Evolutionary conservation across 257 asterid species (phyloP).

Genomic region (Galeopsis tetrahit): DNA sequence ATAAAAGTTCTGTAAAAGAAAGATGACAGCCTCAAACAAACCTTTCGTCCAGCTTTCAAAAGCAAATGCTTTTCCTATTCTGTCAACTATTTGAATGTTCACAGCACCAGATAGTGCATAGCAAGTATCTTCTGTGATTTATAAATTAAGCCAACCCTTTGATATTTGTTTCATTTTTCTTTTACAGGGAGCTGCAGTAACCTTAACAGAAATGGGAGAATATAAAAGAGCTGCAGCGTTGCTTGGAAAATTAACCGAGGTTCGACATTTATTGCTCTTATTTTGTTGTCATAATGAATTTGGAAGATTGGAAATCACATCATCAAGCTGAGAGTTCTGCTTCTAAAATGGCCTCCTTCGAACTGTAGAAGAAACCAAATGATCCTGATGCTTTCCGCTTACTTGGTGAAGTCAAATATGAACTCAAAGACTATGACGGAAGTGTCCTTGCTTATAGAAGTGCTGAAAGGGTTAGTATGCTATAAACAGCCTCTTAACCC

Average conservation of each 20-base stretch:
- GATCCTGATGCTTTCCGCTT: slow-evolving; percentile 89
- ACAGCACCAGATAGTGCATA: slow-evolving; percentile 20
- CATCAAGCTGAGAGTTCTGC: slow-evolving; percentile 18
- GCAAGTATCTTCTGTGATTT: slow-evolving; percentile 27
- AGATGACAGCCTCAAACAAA: not conserved
- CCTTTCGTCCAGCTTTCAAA: slow-evolving; percentile 12
- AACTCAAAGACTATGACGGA: slow-evolving; percentile 81
- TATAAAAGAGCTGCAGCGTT: slow-evolving; percentile 65
- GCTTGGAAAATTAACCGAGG: slow-evolving; percentile 85
- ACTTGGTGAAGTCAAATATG: slow-evolving; percentile 95
- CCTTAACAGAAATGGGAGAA: slow-evolving; percentile 83
- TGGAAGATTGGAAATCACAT: slow-evolving; percentile 24
- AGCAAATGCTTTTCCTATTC: slow-evolving; percentile 16
- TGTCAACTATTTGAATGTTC: not conserved
- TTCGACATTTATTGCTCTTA: slow-evolving; percentile 37
- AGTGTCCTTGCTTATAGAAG: slow-evolving; percentile 77
- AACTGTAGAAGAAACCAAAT: slow-evolving; percentile 65
- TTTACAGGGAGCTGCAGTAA: slow-evolving; percentile 89
- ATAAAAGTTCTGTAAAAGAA: not conserved
- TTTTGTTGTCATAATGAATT: slow-evolving; percentile 23
- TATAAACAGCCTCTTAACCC: not conserved
- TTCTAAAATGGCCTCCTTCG: slow-evolving; percentile 33
- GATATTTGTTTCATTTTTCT: slow-evolving; percentile 21
- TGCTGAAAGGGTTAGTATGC: slow-evolving; percentile 66
- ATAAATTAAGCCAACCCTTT: slow-evolving; percentile 30